Base-by-base conservation (phyloP, 495 filamentous ascomycete genomes). In the Aspergillus avenaceus region DNA sequence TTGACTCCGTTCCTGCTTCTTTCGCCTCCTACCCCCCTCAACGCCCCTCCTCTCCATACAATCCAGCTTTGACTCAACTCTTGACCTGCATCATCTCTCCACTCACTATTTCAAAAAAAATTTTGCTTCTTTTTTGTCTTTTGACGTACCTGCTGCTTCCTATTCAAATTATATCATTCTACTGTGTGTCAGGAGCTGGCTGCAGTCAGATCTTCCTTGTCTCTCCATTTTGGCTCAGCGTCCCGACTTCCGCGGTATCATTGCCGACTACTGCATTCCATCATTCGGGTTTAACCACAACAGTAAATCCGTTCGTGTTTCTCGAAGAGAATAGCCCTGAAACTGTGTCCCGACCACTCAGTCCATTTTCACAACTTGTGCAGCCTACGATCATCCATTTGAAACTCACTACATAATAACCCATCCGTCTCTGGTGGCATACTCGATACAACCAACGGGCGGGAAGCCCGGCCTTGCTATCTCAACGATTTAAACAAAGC, bases 401-500 rank as follows among this genome's bases (percentile, higher is more conserved):
- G 5, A 13, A 13, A 12, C n/a, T 26, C 14, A 11, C 16, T 26
- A 34, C 28, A 13, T 32, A 3, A n/a, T n/a, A 18, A 40, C 18
- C 46, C 21, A n/a, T 41, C 34, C 36, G 5, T 9, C 7, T 18
- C 22, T 29, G 27, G 23, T 14, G 14, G 9, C 19, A 21, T 25
- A 54, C 21, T 55, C 47, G 60, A 55, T 43, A 47, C 50, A 42
- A 47, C 54, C 34, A 62, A 54, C 60, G 61, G 63, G 60, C 58
- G 60, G 56, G 63, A 66, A 63, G 63, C 63, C 63, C 63, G 60
- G 53, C 49, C 54, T 50, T 46, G 28, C 27, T 22, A 26, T 27
- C 50, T 43, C 46, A 45, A 19, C 37, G 34, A 31, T 55, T 12
- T 18, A 34, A 40, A 55, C 29, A 45, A n/a, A 27, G n/a, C 29